These are phyloP conservation scores for Nitzschia inconspicua DNA, from an alignment of 108 stramenopile species.

Conservation along the genomic window DNA sequence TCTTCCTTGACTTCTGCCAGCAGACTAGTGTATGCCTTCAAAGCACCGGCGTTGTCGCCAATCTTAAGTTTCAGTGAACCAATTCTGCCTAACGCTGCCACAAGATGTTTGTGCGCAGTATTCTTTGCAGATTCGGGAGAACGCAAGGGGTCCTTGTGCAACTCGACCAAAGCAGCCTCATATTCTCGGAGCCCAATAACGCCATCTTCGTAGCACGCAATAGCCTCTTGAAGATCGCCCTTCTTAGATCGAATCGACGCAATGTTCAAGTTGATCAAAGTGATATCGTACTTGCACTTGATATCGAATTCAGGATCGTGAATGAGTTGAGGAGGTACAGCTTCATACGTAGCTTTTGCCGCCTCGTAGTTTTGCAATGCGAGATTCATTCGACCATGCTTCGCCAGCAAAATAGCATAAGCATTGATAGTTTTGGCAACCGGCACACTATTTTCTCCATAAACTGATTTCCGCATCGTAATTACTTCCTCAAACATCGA, in stretches of 20 bases:
- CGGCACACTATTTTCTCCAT: conserved; percentile 65
- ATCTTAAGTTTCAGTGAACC: conserved; percentile 81
- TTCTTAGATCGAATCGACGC: conserved; percentile 87
- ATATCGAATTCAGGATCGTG: conserved; percentile 70
- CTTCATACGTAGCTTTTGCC: conserved; percentile 57
- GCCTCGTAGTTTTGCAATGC: conserved; percentile 75
- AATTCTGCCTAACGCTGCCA: conserved; percentile 80
- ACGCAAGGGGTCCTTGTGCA: conserved; percentile 33
- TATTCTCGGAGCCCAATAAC: conserved; percentile 73
- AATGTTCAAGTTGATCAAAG: conserved; percentile 85
- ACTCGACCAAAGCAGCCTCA: conserved; percentile 56
- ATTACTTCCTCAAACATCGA: conserved; percentile 86
- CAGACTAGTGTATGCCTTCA: conserved; percentile 67
- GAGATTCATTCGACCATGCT: conserved; percentile 81
- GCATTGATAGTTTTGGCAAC: conserved; percentile 87
- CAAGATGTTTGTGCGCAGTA: conserved; percentile 80
- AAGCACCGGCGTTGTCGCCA: conserved; percentile 71
- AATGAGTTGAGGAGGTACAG: conserved; percentile 47
- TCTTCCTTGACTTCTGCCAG: conserved; percentile 69
- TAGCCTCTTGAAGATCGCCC: conserved; percentile 67
- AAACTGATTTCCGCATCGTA: conserved; percentile 63
- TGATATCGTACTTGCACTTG: conserved; percentile 83
- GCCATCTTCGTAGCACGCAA: conserved; percentile 74
- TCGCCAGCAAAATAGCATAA: conserved; percentile 83
- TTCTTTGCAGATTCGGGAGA: conserved; percentile 47